Evolutionary conservation across 2,329 filamentous ascomycete genomes (phyloP), one percentile per base, ranked within the genome.

Genomic region (Mariannaea elegans): DNA sequence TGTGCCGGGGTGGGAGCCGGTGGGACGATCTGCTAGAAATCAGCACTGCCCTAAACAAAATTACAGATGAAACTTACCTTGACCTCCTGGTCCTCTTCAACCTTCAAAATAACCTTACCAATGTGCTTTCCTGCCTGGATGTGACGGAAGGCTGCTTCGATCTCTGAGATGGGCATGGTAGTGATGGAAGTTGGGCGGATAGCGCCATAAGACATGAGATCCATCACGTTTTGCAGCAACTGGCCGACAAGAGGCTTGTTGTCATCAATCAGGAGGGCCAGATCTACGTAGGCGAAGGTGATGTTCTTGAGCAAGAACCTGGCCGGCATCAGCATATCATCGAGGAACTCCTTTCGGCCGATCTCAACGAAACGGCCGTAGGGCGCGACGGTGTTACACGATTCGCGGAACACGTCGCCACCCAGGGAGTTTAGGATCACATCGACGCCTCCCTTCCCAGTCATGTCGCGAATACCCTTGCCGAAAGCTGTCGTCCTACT

Each of bases 21-120:
- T 45, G 34, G 51, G 14, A 55, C 42, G 32, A 56, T 44, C 53
- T 56, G 27, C 4, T 48, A 8, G 13, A 31, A 14, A 14, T 27
- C 36, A 41, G 8, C 23, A 8, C 13, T 45, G 42, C 23, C 23
- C 21, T 16, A 18, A 3, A 34, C 32, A 4, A 45, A 16, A 19
- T 2, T n/a, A 14, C 13, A 19, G 14, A 18, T 13, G 12, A 47
- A 36, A 32, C 34, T 41, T 23, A 60, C 34, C 42, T 52, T 54
- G 16, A 62, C 56, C 31, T 44, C 19, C 13, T 63, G 48, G 12
- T 44, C 55, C 7, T 59, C 32, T 16, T 52, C 36, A 1, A 45
- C 38, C 2, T 48, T 32, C 10, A 66, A 23, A 7, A 66, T 47
- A 19, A 67, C 59, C 18, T 67, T 67, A 13, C 65, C 65, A 2